Evolutionary conservation across 1,284 basidiomycete genomes (phyloP), one percentile per base, ranked within the genome.

Genomic region (Mycosarcoma maydis): DNA sequence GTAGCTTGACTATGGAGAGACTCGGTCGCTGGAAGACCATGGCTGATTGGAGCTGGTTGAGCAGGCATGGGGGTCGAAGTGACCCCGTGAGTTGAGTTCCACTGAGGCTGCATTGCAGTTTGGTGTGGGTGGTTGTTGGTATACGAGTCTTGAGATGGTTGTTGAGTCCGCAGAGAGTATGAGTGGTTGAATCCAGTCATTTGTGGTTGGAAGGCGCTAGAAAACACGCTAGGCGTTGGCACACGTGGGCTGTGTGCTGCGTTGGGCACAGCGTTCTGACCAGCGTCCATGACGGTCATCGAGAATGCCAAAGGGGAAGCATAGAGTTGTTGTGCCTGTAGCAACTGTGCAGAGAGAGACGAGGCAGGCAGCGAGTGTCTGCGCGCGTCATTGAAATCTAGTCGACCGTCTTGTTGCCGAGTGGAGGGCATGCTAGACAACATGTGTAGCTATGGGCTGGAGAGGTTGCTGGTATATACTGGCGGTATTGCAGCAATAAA

Each of bases 331-430:
- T 51, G 59, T 13, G 53, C 53, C 47, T 56, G 59, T 14, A 44
- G 29, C 14, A 52, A 26, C 23, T 62, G 59, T 4, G 43, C 52
- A 30, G 59, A 52, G 8, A 56, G 22, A n/a, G 43, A 33, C n/a
- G 38, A 23, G 1, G 43, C 47, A 23, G 59, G 59, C 11, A 51
- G 19, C 19, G 52, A 56, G 33, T 51, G 59, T 22, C 59, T 37
- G 11, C 42, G 42, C 9, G 38, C 22, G 11, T 61, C 59, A 13
- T 55, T 30, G 0, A 37, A 23, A 32, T 46, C 52, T 50, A 30
- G 45, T 46, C 43, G 46, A 55, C 42, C 19, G 43, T 61, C 47
- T 44, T 61, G 51, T 36, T 55, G 52, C 46, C 52, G 41, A 30
- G 37, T 20, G n/a, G 38, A 46, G 47, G 52, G 47, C 51, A 55